These are phyloP conservation scores for Xylaria longipes DNA, from an alignment of 495 filamentous ascomycete genomes.

Conservation along the genomic window DNA sequence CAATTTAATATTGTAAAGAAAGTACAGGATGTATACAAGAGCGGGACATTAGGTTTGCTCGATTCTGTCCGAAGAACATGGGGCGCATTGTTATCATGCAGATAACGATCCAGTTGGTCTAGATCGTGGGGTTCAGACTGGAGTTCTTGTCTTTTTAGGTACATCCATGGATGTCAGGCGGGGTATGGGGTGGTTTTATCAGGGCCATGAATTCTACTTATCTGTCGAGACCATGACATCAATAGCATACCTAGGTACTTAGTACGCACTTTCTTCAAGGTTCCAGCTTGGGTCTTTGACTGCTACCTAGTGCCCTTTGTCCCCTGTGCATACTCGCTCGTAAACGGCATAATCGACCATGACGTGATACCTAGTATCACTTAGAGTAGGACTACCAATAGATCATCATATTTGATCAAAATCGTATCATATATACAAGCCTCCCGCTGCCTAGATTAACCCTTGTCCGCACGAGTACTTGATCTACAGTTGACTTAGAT, in stretches of 20 bases:
- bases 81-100: neutral
- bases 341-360: neutral
- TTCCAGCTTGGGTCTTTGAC: neutral
- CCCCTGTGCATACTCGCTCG: neutral
- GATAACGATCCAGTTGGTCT: neutral
- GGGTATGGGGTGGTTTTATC: neutral
- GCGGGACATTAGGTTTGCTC: neutral
- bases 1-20: neutral
- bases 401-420: neutral
- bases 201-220: neutral
- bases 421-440: neutral
- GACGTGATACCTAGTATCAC: constrained; percentile 9
- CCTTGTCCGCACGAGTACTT: neutral
- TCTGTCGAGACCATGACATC: constrained; percentile 14
- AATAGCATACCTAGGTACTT: too few relatives aligned
- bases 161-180: neutral
- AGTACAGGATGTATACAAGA: neutral
- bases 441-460: neutral
- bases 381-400: neutral
- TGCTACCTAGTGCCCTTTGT: constrained; percentile 17
- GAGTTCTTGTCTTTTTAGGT: constrained; percentile 8
- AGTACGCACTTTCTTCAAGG: constrained; percentile 6
- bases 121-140: constrained; percentile 6
- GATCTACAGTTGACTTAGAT: neutral
- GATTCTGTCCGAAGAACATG: neutral